Percentiles rank a stretch among this genome's conserved stretches.
phyloP scores from a whole-genome alignment of 768 basidiomycete genomes.

The Suillus paluster region DNA sequence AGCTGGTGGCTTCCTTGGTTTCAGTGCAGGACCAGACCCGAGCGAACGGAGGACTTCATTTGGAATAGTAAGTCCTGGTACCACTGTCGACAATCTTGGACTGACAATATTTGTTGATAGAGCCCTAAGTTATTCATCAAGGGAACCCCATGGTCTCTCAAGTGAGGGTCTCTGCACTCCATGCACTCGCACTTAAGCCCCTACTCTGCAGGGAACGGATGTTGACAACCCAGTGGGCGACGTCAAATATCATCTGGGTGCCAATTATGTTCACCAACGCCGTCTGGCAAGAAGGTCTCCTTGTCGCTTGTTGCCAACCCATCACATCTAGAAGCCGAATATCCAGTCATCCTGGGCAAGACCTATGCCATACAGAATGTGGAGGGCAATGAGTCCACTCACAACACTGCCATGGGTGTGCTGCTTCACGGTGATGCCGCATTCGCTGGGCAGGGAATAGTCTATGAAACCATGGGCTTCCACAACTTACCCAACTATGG shows the following conservation, averaged over 20 bases:
- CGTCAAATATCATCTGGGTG: conserved; percentile 99
- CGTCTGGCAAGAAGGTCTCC: conserved; percentile 96
- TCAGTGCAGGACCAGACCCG: conserved; percentile 23
- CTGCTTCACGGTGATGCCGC: conserved; percentile 98
- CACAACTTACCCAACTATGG: conserved; percentile 94
- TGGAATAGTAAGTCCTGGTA: conserved; percentile 55
- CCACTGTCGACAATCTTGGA: conserved; percentile 15
- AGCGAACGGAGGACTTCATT: conserved; percentile 58
- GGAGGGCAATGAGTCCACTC: conserved; percentile 81
- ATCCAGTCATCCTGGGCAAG: conserved; percentile 98
- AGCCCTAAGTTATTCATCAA: conserved; percentile 51
- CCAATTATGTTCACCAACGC: conserved; percentile 97
- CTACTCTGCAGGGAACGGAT: conserved; percentile 53
- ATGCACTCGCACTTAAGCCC: conserved; percentile 62
- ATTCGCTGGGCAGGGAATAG: conserved; percentile 97
- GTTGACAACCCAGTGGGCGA: conserved; percentile 90
- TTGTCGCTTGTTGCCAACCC: conserved; percentile 98
- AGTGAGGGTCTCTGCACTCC: conserved; percentile 68
- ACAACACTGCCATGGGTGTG: conserved; percentile 90
- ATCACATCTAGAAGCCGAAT: conserved; percentile 95
- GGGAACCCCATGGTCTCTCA: conserved; percentile 49
- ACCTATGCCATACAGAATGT: conserved; percentile 97
- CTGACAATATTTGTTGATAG: conserved; percentile 14
- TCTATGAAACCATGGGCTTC: conserved; percentile 99
- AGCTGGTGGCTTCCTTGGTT: conserved; percentile 39